Conservation (phyloP, 371 early-diverging fungal species). For the Mortierella sp. region DNA sequence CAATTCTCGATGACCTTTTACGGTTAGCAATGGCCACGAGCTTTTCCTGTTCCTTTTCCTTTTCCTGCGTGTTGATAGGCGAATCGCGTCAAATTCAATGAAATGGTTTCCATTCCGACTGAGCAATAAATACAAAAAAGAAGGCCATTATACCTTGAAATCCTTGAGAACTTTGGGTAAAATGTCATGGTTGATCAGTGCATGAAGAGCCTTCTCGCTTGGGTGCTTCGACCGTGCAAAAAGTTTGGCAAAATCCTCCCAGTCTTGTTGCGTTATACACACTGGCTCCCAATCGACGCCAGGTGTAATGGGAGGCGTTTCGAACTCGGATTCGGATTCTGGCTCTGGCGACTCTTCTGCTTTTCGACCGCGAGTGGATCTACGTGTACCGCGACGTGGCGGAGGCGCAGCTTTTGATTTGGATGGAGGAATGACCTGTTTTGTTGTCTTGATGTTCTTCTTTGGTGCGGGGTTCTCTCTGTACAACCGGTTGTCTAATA, state of each 20-base stretch:
- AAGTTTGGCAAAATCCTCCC: constrained; percentile 67
- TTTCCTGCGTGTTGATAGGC: constrained; percentile 43
- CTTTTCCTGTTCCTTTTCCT: constrained; percentile 60
- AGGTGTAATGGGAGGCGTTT: constrained; percentile 40
- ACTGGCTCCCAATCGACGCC: constrained; percentile 57
- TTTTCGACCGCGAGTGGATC: constrained; percentile 39
- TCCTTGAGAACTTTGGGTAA: constrained; percentile 70
- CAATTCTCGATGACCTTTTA: constrained; percentile 75
- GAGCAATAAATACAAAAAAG: too few relatives aligned
- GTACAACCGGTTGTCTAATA: constrained; percentile 75
- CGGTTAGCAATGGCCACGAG: constrained; percentile 68
- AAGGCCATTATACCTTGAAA: constrained; percentile 34
- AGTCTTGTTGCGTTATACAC: constrained; percentile 66
- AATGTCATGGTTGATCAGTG: constrained; percentile 62
- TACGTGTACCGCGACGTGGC: constrained; percentile 44
- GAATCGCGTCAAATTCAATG: neutral
- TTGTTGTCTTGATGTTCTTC: constrained; percentile 51
- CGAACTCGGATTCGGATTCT: constrained; percentile 22
- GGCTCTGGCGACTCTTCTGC: constrained; percentile 30
- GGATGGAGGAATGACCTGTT: constrained; percentile 28
- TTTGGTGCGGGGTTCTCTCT: constrained; percentile 59
- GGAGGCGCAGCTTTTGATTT: constrained; percentile 31
- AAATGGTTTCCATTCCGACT: too few relatives aligned
- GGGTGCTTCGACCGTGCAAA: constrained; percentile 64
- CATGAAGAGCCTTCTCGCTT: constrained; percentile 68